Evolutionary conservation across 495 filamentous ascomycete species (phyloP), one percentile per base, ranked within the genome.

Genomic region (Cercophora samala): DNA sequence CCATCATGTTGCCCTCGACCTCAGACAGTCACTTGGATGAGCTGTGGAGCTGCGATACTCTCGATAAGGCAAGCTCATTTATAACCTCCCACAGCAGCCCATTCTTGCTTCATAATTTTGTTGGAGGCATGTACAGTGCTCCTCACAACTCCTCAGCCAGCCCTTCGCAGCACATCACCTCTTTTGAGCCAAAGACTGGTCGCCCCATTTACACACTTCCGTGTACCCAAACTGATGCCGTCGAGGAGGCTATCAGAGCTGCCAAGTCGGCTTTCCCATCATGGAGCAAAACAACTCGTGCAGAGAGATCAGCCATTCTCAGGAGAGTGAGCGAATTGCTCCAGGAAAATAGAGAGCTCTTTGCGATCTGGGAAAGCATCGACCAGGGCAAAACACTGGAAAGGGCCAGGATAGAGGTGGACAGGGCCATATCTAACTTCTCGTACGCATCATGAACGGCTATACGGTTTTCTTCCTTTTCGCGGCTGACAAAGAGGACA

Each of bases 331-430:
- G 65, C 46, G 64, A 75, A 21, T 37, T 75, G 51, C 63, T 75
- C 62, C 60, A 65, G 46, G 60, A 70, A 21, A 37, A 73, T 22
- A 65, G 69, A 4, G 73, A 75, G 19, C 52, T 70, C 5, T 68
- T 75, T 58, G 73, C 73, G n/a, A 71, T 72, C n/a, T 75, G 73
- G 73, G 73, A 75, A 56, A 73, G 71, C 52, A 70, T 75, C 23
- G 71, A 75, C 25, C 73, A 75, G 37, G 73, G 73, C 5, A 75
- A 75, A 66, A 73, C 69, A 18, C 4, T 75, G 13, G 69, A 73
- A 24, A 56, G 73, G 23, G 73, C 73, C 0, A 62, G 71, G 26
- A 51, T 73, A 21, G 73, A 75, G 32, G 69, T 73, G 2, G 71
- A 73, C 19, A 54, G 73, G 32, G 73, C 73, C 1, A 68, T 72